These are phyloP conservation scores for Handroanthus guayacan DNA, from an alignment of 257 asterid species.

Conservation along the genomic window DNA sequence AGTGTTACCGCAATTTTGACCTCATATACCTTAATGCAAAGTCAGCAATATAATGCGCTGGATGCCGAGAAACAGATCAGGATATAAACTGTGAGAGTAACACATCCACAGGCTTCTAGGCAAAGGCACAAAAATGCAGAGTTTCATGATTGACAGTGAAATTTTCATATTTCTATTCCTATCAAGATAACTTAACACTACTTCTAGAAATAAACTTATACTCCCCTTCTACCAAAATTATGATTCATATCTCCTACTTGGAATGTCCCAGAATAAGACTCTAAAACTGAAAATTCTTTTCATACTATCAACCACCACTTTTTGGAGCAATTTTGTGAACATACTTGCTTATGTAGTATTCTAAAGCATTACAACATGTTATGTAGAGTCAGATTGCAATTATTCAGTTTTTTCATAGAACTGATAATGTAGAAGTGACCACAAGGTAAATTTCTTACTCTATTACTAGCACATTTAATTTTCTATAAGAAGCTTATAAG, in stretches of 20 bases:
- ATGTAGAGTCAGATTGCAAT: not conserved
- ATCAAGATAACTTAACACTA: not conserved
- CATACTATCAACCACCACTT: not conserved
- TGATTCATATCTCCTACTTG: not conserved
- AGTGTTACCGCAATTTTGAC: not conserved
- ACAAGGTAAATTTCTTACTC: constrained; percentile 7
- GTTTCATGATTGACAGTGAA: not conserved
- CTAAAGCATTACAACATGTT: not conserved
- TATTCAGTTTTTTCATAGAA: not conserved
- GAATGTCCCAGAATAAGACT: not conserved
- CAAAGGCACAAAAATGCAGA: not conserved
- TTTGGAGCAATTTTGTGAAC: too few relatives aligned
- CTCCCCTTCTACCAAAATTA: not conserved
- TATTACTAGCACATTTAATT: not conserved
- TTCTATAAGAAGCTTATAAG: constrained; percentile 4
- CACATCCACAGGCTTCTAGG: not conserved
- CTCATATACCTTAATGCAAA: constrained; percentile 26
- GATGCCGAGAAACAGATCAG: not conserved
- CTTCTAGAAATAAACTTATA: not conserved
- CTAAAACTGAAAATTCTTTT: not conserved
- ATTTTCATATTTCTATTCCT: not conserved
- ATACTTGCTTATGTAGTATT: not conserved
- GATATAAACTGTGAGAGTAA: constrained; percentile 21
- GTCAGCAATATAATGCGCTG: not conserved
- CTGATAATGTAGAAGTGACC: not conserved